phyloP scores from a whole-genome alignment of 257 asterid genomes.

The Parsonsia alboflavescens region DNA sequence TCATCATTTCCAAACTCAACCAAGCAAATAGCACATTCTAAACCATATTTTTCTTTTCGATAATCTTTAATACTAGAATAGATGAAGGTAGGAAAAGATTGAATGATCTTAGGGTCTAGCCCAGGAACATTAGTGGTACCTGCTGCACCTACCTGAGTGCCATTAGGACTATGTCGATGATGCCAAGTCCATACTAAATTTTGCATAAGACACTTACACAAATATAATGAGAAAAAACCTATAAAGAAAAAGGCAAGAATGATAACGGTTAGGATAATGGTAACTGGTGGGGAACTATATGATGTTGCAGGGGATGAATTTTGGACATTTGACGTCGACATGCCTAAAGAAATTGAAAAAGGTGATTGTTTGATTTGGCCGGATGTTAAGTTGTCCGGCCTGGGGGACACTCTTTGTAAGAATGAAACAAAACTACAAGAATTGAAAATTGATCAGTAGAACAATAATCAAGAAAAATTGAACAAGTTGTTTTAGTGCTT shows the following conservation, averaged over 20 bases:
- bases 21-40: conserved; percentile 90
- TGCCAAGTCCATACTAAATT: conserved; percentile 57
- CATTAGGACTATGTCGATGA: conserved; percentile 29
- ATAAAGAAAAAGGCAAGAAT: conserved; percentile 59
- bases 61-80: conserved; percentile 66
- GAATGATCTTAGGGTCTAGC: conserved; percentile 52
- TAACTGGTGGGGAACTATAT: conserved; percentile 55
- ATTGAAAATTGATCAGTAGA: not conserved
- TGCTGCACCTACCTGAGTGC: conserved; percentile 28
- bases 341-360: conserved; percentile 13
- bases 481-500: conserved; percentile 10
- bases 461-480: too few relatives aligned
- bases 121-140: conserved; percentile 27
- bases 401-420: conserved; percentile 8
- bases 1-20: conserved; percentile 56
- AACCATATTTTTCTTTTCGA: conserved; percentile 55
- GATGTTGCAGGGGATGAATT: conserved; percentile 20
- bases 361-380: conserved; percentile 14
- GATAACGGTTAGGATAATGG: conserved; percentile 51
- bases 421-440: conserved; percentile 18
- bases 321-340: conserved; percentile 40
- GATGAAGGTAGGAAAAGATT: conserved; percentile 61
- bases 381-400: conserved; percentile 30
- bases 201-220: conserved; percentile 67
- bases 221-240: conserved; percentile 63